phyloP scores from a whole-genome alignment of 1,284 basidiomycete species.

The Austroboletus novae-zelandiae region DNA sequence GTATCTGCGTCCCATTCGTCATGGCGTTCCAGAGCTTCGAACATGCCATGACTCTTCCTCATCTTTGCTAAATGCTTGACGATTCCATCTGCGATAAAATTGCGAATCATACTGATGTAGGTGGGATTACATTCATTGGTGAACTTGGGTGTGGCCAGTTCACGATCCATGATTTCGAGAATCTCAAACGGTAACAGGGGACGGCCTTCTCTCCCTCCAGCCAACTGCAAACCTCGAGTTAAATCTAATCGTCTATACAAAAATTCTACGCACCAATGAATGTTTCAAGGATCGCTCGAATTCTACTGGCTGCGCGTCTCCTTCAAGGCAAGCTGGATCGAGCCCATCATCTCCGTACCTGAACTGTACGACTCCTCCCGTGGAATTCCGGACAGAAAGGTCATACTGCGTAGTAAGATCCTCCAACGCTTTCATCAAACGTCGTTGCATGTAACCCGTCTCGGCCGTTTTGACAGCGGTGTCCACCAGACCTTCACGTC shows the following conservation, averaged over 20 bases:
- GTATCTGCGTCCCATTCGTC: slow-evolving; percentile 79
- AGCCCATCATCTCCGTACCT: slow-evolving; percentile 96
- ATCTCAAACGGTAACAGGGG: slow-evolving; percentile 90
- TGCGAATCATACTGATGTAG: slow-evolving; percentile 75
- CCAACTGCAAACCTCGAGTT: slow-evolving; percentile 45
- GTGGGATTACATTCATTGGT: slow-evolving; percentile 70
- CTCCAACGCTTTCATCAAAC: slow-evolving; percentile 98
- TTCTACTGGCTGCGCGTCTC: slow-evolving; percentile 91
- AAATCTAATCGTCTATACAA: neutral
- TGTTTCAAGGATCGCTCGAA: slow-evolving; percentile 88
- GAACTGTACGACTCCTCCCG: slow-evolving; percentile 98
- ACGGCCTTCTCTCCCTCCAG: slow-evolving; percentile 54
- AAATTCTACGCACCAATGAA: slow-evolving; percentile 57
- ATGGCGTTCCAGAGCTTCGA: slow-evolving; percentile 73
- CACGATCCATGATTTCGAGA: slow-evolving; percentile 66
- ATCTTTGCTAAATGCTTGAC: slow-evolving; percentile 67
- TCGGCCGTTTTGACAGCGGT: slow-evolving; percentile 99
- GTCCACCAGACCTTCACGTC: slow-evolving; percentile 97
- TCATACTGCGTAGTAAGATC: slow-evolving; percentile 98
- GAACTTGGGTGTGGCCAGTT: slow-evolving; percentile 62
- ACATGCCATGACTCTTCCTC: slow-evolving; percentile 81
- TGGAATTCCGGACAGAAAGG: slow-evolving; percentile 93
- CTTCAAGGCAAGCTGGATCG: slow-evolving; percentile 95
- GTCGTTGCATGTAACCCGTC: slow-evolving; percentile 99
- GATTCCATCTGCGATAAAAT: slow-evolving; percentile 73